A percentile compares a stretch with the other conserved stretches of the same genome.
phyloP scores from a whole-genome alignment of 2,329 filamentous ascomycete species.

The Fusarium illudens region DNA sequence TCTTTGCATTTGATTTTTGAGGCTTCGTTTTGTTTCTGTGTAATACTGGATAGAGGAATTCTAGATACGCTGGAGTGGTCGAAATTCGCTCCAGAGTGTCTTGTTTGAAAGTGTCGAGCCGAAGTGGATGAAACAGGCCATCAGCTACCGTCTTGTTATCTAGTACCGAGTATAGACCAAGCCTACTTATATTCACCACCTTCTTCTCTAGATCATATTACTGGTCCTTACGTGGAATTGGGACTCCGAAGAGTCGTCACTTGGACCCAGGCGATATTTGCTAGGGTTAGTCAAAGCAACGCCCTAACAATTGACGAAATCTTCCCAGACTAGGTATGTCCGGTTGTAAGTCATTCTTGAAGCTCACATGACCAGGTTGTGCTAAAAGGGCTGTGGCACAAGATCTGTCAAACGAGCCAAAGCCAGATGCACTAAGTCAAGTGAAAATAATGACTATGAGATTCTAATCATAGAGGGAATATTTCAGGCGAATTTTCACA shows the following conservation, averaged over 20 bases:
- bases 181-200: not conserved
- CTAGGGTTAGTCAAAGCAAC: too few relatives aligned
- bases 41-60: not conserved
- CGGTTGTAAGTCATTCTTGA: too few relatives aligned
- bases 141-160: too few relatives aligned
- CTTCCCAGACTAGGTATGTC: too few relatives aligned
- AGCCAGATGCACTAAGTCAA: too few relatives aligned
- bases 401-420: too few relatives aligned
- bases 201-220: not conserved
- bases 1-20: not conserved
- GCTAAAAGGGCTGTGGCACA: too few relatives aligned
- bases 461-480: not conserved
- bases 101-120: not conserved
- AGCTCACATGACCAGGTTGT: too few relatives aligned
- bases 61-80: not conserved
- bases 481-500: not conserved
- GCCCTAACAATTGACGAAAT: too few relatives aligned
- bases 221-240: not conserved
- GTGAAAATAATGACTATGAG: too few relatives aligned
- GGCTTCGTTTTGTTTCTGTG: not conserved
- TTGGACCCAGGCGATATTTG: too few relatives aligned
- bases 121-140: not conserved
- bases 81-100: not conserved
- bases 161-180: not conserved
- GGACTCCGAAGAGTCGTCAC: too few relatives aligned